A percentile compares a stretch with the other conserved stretches of the same genome.
Conservation (phyloP, 768 basidiomycete species). For the Boletus bicolor region DNA sequence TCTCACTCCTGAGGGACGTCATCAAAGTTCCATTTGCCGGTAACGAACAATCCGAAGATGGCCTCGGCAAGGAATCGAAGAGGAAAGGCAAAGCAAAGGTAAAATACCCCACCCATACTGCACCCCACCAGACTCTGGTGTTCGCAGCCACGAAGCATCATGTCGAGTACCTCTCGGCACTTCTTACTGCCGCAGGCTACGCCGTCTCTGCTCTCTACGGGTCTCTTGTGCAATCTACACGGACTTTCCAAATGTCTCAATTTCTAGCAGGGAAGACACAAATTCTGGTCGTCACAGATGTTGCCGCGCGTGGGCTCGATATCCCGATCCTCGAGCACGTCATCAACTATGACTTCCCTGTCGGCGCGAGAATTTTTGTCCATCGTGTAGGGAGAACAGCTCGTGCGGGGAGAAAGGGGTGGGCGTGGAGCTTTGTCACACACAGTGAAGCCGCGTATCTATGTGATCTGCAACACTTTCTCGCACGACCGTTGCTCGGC, state of each 20-base stretch:
- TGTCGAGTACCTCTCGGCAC: slow-evolving; percentile 85
- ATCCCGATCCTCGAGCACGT: slow-evolving; percentile 96
- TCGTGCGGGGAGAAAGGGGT: slow-evolving; percentile 89
- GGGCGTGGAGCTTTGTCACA: slow-evolving; percentile 95
- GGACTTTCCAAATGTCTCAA: slow-evolving; percentile 84
- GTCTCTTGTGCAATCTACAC: slow-evolving; percentile 87
- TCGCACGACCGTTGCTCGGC: slow-evolving; percentile 70
- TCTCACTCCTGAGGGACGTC: slow-evolving; percentile 81
- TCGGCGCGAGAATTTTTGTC: slow-evolving; percentile 88
- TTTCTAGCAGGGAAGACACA: slow-evolving; percentile 80
- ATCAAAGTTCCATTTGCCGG: slow-evolving; percentile 72
- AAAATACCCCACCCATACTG: slow-evolving; percentile 47
- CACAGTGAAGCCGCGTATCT: slow-evolving; percentile 85
- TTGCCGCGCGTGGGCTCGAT: slow-evolving; percentile 97
- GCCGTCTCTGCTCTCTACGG: slow-evolving; percentile 94
- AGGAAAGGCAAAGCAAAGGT: slow-evolving; percentile 51
- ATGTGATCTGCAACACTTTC: slow-evolving; percentile 89
- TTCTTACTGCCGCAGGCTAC: slow-evolving; percentile 81
- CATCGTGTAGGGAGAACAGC: slow-evolving; percentile 98
- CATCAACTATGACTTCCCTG: slow-evolving; percentile 97
- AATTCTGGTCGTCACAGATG: slow-evolving; percentile 94
- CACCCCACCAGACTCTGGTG: slow-evolving; percentile 88
- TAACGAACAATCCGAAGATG: slow-evolving; percentile 21
- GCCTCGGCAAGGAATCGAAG: slow-evolving; percentile 37
- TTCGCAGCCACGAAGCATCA: slow-evolving; percentile 98